A percentile compares a stretch with the other conserved stretches of the same genome.
These are phyloP conservation scores for Colletotrichum kahawae DNA, from an alignment of 2,329 filamentous ascomycete genomes.

Conservation along the genomic window DNA sequence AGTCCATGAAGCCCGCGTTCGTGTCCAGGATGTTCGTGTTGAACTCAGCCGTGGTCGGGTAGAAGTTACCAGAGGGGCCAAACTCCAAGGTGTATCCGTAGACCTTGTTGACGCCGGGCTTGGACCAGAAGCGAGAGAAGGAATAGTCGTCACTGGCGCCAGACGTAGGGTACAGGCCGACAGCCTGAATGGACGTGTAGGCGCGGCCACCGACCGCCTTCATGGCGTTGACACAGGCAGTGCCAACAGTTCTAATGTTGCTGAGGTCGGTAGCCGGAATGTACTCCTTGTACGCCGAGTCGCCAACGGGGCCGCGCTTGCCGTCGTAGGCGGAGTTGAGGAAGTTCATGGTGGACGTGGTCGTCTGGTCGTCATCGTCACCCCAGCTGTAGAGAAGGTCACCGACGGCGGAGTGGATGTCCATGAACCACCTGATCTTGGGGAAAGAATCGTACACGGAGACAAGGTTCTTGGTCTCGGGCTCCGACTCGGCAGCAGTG, in stretches of 20 bases:
- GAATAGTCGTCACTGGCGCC: constrained; percentile 43
- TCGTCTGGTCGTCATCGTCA: constrained; percentile 50
- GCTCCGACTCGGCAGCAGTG: constrained; percentile 50
- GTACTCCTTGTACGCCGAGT: constrained; percentile 42
- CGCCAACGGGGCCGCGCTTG: constrained; percentile 44
- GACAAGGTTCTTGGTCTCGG: constrained; percentile 53
- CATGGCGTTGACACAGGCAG: constrained; percentile 38
- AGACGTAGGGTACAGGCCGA: constrained; percentile 39
- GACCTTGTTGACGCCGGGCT: constrained; percentile 39
- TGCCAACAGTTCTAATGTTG: constrained; percentile 35
- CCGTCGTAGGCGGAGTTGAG: constrained; percentile 50
- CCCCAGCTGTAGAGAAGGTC: constrained; percentile 56
- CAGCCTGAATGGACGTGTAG: constrained; percentile 35
- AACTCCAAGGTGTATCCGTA: constrained; percentile 43
- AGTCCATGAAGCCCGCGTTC: constrained; percentile 46
- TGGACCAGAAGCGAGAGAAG: constrained; percentile 38
- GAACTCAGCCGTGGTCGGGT: constrained; percentile 41
- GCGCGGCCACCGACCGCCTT: constrained; percentile 38
- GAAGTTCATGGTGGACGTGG: constrained; percentile 47
- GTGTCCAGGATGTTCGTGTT: constrained; percentile 45
- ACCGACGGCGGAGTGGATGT: constrained; percentile 54
- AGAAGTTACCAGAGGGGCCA: constrained; percentile 42
- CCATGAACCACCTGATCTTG: constrained; percentile 54
- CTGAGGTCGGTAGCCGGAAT: constrained; percentile 37
- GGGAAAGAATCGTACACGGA: constrained; percentile 51